Evolutionary conservation across 1,139 yeast species (phyloP).

Genomic region (Protomyces inouyei): DNA sequence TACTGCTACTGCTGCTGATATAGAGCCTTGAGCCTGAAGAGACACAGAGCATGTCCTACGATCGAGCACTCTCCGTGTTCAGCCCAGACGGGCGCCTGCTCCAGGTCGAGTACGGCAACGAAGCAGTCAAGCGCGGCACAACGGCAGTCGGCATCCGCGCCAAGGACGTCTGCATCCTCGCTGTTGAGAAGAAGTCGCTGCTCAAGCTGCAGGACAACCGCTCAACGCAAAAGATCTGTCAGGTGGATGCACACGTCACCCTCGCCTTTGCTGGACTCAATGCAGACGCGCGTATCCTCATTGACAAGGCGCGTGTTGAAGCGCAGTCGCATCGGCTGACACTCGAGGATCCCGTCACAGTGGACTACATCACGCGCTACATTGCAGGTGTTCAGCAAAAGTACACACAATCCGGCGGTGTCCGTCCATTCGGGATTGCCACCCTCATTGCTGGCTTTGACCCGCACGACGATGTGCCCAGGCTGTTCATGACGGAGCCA

Average conservation of each 20-base stretch:
- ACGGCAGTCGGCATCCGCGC: conserved; percentile 96
- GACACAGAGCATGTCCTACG: conserved; percentile 50
- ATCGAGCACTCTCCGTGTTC: conserved; percentile 87
- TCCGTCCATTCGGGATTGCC: conserved; percentile 90
- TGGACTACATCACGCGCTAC: conserved; percentile 87
- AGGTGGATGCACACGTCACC: conserved; percentile 83
- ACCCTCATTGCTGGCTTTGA: conserved; percentile 95
- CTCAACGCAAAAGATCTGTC: conserved; percentile 90
- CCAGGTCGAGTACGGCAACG: conserved; percentile 92
- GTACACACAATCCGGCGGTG: conserved; percentile 98
- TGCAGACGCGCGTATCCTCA: conserved; percentile 93
- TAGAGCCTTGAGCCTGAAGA: not conserved
- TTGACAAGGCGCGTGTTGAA: conserved; percentile 92
- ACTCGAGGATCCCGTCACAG: conserved; percentile 86
- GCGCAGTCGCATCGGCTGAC: conserved; percentile 95
- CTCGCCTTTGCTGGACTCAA: conserved; percentile 95
- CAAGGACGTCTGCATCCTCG: conserved; percentile 77
- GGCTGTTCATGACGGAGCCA: conserved; percentile 91
- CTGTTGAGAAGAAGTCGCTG: conserved; percentile 95
- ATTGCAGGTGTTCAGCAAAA: conserved; percentile 96
- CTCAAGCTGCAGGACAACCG: conserved; percentile 93
- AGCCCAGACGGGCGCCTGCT: conserved; percentile 76
- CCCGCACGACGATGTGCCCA: conserved; percentile 72
- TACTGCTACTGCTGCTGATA: too few species aligned
- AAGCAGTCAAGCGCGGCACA: conserved; percentile 97